Conservation (phyloP, 2,329 filamentous ascomycete species). For the Alternaria triticimaculans region DNA sequence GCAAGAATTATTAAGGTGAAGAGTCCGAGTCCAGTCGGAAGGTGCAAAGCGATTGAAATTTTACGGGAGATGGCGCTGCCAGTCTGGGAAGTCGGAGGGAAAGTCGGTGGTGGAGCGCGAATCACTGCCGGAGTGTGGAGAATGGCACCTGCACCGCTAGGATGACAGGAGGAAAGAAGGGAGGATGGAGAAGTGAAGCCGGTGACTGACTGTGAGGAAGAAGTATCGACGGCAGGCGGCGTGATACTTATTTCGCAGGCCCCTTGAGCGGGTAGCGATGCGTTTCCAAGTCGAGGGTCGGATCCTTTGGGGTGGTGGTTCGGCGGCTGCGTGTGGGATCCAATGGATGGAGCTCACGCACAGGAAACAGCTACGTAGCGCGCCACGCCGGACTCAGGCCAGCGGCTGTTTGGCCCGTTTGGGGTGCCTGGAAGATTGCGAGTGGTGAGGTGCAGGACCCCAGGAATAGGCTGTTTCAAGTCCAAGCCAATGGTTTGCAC, state of each 20-base stretch:
- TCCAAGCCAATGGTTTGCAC: slow-evolving; percentile 37
- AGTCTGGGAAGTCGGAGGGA: slow-evolving; percentile 28
- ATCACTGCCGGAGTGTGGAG: slow-evolving; percentile 37
- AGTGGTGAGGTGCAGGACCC: slow-evolving; percentile 33
- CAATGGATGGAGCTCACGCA: slow-evolving; percentile 34
- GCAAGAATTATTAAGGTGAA: slow-evolving; percentile 35
- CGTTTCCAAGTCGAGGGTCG: slow-evolving; percentile 24
- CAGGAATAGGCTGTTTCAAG: slow-evolving; percentile 49
- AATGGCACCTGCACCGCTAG: slow-evolving; percentile 38
- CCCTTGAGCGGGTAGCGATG: slow-evolving; percentile 22
- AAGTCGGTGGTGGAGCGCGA: slow-evolving; percentile 23
- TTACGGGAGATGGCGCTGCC: slow-evolving; percentile 37
- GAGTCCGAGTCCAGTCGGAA: slow-evolving; percentile 33
- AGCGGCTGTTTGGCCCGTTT: slow-evolving; percentile 45
- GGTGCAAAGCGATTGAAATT: slow-evolving; percentile 18
- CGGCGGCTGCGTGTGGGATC: slow-evolving; percentile 33
- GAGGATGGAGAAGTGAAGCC: slow-evolving; percentile 33
- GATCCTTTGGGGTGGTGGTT: slow-evolving; percentile 33
- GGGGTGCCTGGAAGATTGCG: slow-evolving; percentile 33
- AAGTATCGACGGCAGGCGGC: slow-evolving; percentile 33
- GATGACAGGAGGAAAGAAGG: slow-evolving; percentile 33
- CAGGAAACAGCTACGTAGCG: slow-evolving; percentile 33
- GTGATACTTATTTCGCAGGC: slow-evolving; percentile 40
- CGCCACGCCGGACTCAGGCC: slow-evolving; percentile 35
- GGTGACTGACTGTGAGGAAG: slow-evolving; percentile 38